Evolutionary conservation across 2,329 filamentous ascomycete species (phyloP).

Genomic region (Botrytis tulipae): DNA sequence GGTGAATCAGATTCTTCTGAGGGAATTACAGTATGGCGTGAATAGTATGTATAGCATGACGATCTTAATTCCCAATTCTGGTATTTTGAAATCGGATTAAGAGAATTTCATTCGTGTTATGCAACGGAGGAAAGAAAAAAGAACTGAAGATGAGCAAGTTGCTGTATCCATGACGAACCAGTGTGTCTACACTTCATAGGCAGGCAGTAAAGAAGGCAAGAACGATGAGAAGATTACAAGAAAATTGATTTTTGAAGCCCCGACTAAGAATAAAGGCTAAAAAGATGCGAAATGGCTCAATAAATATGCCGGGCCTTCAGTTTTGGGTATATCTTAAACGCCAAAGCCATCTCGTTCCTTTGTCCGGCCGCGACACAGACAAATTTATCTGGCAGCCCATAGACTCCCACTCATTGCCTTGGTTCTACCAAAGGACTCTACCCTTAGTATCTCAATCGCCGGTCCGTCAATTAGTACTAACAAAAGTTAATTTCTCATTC

Average conservation of each 20-base stretch:
- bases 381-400: not conserved
- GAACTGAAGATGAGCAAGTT: not conserved
- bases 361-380: too few species aligned
- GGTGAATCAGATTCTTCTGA: not conserved
- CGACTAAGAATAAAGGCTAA: not conserved
- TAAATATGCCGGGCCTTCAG: not conserved
- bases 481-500: conserved; percentile 32
- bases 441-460: not conserved
- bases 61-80: not conserved
- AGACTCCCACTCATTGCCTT: not conserved
- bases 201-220: not conserved
- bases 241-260: not conserved
- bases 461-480: conserved; percentile 8
- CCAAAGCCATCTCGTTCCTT: not conserved
- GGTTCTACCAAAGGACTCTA: too few species aligned
- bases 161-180: not conserved
- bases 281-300: not conserved
- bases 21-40: not conserved
- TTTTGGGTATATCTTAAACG: not conserved
- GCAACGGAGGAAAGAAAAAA: not conserved
- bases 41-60: not conserved
- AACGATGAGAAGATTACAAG: not conserved
- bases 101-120: not conserved
- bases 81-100: not conserved
- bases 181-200: not conserved